phyloP scores from a whole-genome alignment of 345 rosid genomes.

The Salix arbutifolia region DNA sequence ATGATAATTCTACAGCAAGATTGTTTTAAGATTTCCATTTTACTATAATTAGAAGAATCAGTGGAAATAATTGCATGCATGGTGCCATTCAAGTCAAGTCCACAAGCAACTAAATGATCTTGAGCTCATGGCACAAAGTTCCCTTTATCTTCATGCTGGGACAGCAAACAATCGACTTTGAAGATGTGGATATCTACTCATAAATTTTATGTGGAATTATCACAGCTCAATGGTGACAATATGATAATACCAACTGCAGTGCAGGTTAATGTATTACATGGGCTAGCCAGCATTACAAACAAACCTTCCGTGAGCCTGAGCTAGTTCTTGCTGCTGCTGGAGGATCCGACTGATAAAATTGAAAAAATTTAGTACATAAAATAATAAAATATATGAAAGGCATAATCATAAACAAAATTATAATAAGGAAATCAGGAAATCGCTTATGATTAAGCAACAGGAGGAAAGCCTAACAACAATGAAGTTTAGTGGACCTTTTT shows the following conservation, averaged over 20 bases:
- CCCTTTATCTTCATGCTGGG: not conserved
- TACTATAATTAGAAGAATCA: not conserved
- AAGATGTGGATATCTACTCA: not conserved
- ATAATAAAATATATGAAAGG: conserved; percentile 1
- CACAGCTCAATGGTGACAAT: not conserved
- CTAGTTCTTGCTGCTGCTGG: conserved; percentile 65
- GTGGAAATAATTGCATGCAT: not conserved
- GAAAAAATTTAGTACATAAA: conserved; percentile 15
- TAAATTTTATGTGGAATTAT: conserved; percentile 1
- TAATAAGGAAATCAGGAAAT: conserved; percentile 9
- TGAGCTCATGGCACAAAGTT: not conserved
- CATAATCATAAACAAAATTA: not conserved
- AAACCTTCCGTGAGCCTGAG: conserved; percentile 89
- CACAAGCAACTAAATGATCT: not conserved
- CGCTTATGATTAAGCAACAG: not conserved
- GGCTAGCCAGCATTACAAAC: conserved; percentile 19
- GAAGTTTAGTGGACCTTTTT: not conserved
- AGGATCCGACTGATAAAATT: conserved; percentile 53
- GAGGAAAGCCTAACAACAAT: not conserved
- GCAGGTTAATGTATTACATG: not conserved
- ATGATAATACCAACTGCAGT: not conserved
- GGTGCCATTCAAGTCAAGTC: not conserved
- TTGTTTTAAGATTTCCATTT: not conserved
- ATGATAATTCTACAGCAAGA: not conserved
- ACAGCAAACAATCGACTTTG: not conserved